phyloP scores from a whole-genome alignment of 805 yeast species.

The Nakazawaea populi region DNA sequence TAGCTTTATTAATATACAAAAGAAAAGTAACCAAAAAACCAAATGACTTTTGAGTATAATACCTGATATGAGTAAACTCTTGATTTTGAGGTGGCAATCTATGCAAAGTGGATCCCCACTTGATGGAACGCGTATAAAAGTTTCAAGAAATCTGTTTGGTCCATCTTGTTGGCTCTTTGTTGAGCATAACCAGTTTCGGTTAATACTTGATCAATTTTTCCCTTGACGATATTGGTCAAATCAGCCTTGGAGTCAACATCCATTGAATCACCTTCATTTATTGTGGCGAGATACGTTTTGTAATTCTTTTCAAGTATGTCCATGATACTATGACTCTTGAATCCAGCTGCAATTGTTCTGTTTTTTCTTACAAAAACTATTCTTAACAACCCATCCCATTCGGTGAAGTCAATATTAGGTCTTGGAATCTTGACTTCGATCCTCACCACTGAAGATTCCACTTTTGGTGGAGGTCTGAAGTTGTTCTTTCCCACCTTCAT shows the following conservation, averaged over 20 bases:
- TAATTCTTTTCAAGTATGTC: conserved; percentile 86
- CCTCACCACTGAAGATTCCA: conserved; percentile 93
- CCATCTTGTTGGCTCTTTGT: conserved; percentile 89
- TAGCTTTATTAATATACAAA: too few species aligned
- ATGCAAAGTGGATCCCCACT: conserved; percentile 95
- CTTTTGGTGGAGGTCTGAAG: conserved; percentile 98
- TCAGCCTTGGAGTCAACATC: conserved; percentile 36
- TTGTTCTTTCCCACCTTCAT: conserved; percentile 98
- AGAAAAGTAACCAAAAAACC: background rate
- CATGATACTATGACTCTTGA: conserved; percentile 73
- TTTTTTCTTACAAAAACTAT: conserved; percentile 91
- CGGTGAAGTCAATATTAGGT: conserved; percentile 89
- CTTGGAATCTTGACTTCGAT: conserved; percentile 89
- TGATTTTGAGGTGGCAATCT: conserved; percentile 13
- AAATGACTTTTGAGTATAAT: background rate
- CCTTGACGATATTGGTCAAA: conserved; percentile 47
- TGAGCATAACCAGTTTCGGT: conserved; percentile 76
- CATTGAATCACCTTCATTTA: conserved; percentile 39
- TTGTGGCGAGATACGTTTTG: conserved; percentile 60
- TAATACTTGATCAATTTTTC: conserved; percentile 68
- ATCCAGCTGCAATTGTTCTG: conserved; percentile 88
- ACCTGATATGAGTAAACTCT: too few species aligned
- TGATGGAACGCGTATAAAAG: conserved; percentile 90
- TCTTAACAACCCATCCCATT: conserved; percentile 95
- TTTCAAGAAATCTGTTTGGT: conserved; percentile 87